These are phyloP conservation scores for Sequoiadendron giganteum DNA, from an alignment of 75 land plant species.

Conservation along the genomic window DNA sequence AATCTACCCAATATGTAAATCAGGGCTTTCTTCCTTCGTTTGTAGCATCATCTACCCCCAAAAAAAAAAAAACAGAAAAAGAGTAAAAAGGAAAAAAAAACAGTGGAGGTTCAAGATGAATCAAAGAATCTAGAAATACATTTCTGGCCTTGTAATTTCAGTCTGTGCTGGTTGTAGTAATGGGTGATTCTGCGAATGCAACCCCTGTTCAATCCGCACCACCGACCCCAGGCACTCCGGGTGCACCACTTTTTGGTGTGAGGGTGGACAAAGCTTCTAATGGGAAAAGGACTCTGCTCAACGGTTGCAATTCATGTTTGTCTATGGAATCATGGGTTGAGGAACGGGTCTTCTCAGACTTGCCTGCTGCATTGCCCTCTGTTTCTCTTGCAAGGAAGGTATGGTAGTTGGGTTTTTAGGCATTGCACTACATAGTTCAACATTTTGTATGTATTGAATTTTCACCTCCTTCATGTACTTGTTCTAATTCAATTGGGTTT, in stretches of 20 bases:
- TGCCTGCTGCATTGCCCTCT: constrained; percentile 31
- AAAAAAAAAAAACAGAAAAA: constrained; percentile 20
- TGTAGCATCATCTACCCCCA: background rate
- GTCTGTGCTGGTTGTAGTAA: constrained; percentile 10
- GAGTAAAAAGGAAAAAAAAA: background rate
- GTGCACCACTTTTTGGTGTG: constrained; percentile 33
- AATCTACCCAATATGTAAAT: constrained; percentile 60
- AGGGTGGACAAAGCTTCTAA: constrained; percentile 45
- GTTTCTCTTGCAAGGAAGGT: constrained; percentile 79
- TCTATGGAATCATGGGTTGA: constrained; percentile 18
- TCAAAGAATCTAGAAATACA: background rate
- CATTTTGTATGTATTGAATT: background rate
- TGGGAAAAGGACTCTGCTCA: constrained; percentile 34
- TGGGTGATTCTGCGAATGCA: background rate
- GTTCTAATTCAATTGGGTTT: background rate
- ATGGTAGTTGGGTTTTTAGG: background rate
- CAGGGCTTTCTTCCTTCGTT: background rate
- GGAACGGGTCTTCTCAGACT: constrained; percentile 33
- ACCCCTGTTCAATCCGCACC: constrained; percentile 26
- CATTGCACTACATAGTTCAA: background rate
- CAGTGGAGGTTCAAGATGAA: background rate
- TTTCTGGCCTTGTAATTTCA: background rate
- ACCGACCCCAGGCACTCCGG: constrained; percentile 62
- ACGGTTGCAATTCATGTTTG: constrained; percentile 31
- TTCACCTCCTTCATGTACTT: background rate